Evolutionary conservation across 768 basidiomycete genomes (phyloP).

Genomic region (Pisolithus microcarpus): DNA sequence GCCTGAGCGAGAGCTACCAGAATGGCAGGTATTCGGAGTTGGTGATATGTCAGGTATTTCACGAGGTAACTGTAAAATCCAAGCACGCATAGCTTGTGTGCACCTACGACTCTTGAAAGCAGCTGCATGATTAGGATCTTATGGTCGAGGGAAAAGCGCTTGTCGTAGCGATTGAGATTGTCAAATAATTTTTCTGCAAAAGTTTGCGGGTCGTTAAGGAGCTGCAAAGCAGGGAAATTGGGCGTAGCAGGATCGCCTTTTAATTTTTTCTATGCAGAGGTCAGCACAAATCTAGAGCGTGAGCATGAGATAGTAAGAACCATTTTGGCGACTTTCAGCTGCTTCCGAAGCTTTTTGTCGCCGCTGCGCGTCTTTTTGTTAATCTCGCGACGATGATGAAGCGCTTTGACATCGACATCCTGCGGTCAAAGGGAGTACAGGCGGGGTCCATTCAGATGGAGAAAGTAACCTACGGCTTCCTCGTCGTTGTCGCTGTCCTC

Average conservation of each 20-base stretch:
- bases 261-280: slow-evolving; percentile 38
- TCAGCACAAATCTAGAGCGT: neutral
- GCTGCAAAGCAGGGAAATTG: slow-evolving; percentile 89
- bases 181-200: slow-evolving; percentile 94
- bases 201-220: slow-evolving; percentile 91
- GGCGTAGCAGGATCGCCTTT: slow-evolving; percentile 27
- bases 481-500: slow-evolving; percentile 72
- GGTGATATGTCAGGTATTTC: slow-evolving; percentile 88
- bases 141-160: slow-evolving; percentile 93
- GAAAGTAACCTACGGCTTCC: slow-evolving; percentile 26
- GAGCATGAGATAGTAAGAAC: slow-evolving; percentile 27
- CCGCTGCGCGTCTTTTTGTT: slow-evolving; percentile 87
- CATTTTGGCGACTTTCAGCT: slow-evolving; percentile 68
- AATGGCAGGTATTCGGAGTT: slow-evolving; percentile 87
- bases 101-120: slow-evolving; percentile 86
- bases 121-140: slow-evolving; percentile 97
- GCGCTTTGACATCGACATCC: slow-evolving; percentile 59
- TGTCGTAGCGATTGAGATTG: slow-evolving; percentile 76
- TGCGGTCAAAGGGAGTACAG: slow-evolving; percentile 19
- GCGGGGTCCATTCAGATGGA: slow-evolving; percentile 6
- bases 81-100: slow-evolving; percentile 88
- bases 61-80: slow-evolving; percentile 94
- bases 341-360: slow-evolving; percentile 73
- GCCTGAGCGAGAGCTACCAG: slow-evolving; percentile 92
- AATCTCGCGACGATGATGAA: slow-evolving; percentile 84